Conservation (phyloP, 208 protist genomes). For the Angomonas deanei region DNA sequence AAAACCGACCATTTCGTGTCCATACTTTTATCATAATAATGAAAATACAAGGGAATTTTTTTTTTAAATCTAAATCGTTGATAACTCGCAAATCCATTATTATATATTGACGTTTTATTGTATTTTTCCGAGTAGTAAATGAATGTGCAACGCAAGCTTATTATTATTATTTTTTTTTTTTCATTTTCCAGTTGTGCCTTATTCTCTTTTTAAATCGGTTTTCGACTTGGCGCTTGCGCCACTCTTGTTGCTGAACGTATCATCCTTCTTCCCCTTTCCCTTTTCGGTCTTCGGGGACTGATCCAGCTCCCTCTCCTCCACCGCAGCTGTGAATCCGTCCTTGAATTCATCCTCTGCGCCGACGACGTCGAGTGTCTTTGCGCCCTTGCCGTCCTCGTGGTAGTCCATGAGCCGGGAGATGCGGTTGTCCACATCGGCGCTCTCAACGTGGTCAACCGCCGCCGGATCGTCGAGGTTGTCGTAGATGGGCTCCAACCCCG, state of each 20-base stretch:
- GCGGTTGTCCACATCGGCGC: slow-evolving; percentile 3
- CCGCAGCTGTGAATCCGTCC: not conserved
- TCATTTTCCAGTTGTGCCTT: too few species aligned
- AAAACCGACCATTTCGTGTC: not conserved
- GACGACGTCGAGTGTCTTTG: too few species aligned
- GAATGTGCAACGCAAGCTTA: too few species aligned
- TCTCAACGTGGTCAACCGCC: slow-evolving; percentile 3
- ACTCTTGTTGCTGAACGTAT: too few species aligned
- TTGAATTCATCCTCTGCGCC: not conserved
- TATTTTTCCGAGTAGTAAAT: too few species aligned
- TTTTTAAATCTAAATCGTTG: not conserved
- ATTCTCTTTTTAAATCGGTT: too few species aligned
- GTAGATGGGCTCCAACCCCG: slow-evolving; percentile 31
- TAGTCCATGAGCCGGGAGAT: not conserved
- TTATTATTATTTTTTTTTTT: too few species aligned
- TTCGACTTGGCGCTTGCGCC: too few species aligned
- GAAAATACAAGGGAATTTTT: not conserved
- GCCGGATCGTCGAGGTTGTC: slow-evolving; percentile 9
- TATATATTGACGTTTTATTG: slow-evolving; percentile 1
- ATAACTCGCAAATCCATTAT: not conserved
- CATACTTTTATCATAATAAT: not conserved
- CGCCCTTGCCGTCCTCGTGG: not conserved
- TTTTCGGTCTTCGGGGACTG: not conserved
- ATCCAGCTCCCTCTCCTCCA: not conserved
- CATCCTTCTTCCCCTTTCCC: not conserved